Evolutionary conservation across 2,329 filamentous ascomycete genomes (phyloP).

Genomic region (Moelleriella libera): DNA sequence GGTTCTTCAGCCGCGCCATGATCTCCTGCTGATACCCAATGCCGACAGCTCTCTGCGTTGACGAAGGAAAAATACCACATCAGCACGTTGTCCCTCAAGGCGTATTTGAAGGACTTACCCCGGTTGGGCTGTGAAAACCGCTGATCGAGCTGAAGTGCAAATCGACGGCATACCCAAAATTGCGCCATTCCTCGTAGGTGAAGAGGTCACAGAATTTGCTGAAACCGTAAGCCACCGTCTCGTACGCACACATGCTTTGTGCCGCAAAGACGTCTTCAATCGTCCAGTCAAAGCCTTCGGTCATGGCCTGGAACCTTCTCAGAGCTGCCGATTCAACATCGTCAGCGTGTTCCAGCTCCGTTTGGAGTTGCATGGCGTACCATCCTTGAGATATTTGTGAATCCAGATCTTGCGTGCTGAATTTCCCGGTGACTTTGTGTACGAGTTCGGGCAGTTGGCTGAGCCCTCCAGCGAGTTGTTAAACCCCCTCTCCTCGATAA

Average conservation of each 20-base stretch:
- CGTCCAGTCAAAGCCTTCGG: conserved; percentile 49
- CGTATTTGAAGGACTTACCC: conserved; percentile 21
- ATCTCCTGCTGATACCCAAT: conserved; percentile 62
- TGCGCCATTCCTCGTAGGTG: conserved; percentile 60
- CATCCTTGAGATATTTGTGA: conserved; percentile 38
- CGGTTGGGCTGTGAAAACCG: conserved; percentile 50
- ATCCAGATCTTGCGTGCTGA: conserved; percentile 46
- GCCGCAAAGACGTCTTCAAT: conserved; percentile 49
- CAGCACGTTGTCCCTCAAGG: not conserved
- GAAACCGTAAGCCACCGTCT: conserved; percentile 64
- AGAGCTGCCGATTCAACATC: conserved; percentile 28
- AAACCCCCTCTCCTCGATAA: conserved; percentile 48
- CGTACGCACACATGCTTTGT: conserved; percentile 63
- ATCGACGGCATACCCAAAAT: conserved; percentile 59
- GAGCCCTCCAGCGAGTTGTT: conserved; percentile 62
- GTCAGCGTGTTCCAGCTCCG: not conserved
- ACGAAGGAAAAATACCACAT: not conserved
- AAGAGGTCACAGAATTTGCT: conserved; percentile 63
- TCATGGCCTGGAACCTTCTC: conserved; percentile 39
- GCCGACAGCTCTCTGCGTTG: conserved; percentile 46
- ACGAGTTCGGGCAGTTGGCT: conserved; percentile 49
- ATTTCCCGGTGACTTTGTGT: conserved; percentile 33
- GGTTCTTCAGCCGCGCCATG: conserved; percentile 54
- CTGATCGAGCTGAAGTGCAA: conserved; percentile 47
- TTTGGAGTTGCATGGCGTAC: not conserved